Base-by-base conservation (phyloP, 179 eudicot genomes). In the Vitellaria paradoxa region DNA sequence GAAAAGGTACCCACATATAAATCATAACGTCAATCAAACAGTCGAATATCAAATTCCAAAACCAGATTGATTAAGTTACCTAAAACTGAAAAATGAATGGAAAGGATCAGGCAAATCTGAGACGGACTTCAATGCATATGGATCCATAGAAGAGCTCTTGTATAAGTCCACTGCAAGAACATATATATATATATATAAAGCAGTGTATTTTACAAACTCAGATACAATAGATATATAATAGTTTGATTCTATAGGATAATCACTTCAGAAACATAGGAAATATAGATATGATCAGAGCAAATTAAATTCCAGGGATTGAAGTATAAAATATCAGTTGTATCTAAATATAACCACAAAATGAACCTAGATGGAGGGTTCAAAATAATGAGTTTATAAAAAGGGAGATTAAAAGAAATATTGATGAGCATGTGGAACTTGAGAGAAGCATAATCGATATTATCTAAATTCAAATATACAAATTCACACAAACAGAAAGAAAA, bases 51-150 rank as follows among this genome's bases (percentile, higher is more conserved):
- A 76, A n/a, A 40, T 66, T 49, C 11, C 46, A 42, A 40, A 21
- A 57, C 14, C 30, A 53, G 45, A 7, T n/a, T 17, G 37, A 23
- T 42, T 17, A 74, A 52, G 73, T 62, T 72, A 93, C 98, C 98
- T 93, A 87, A 95, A 95, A 81, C 83, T 84, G 81, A 95, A 95
- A 78, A 87, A 81, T 69, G 98, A 88, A 69, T 85, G 88, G 60
- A 95, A 93, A 50, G 87, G 88, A 79, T 74, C 85, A 10, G 99
- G 99, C 79, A 95, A 86, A 77, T 93, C 97, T 47, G 87, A 78
- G 78, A 91, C 93, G n/a, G 94, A 90, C 84, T 91, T 90, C 75
- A 91, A 78, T 56, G 90, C 84, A 73, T 90, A 87, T 2, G 92
- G 80, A 84, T 93, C 95, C 97, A 90, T 89, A 59, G 30, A n/a